Base-by-base conservation (phyloP, 2,329 filamentous ascomycete genomes). In the Teratosphaeria zuluensis region DNA sequence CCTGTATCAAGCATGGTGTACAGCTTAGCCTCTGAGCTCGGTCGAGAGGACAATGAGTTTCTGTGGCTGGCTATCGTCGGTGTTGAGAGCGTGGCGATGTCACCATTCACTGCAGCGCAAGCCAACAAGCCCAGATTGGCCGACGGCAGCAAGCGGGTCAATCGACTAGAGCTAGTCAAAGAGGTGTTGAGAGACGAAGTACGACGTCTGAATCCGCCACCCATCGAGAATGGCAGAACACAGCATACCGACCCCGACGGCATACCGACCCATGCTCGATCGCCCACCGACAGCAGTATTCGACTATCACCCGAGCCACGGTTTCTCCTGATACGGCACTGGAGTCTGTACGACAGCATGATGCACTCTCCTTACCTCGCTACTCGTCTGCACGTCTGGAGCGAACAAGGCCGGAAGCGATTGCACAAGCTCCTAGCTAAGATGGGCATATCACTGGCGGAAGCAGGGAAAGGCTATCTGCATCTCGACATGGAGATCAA, bases 401-500 rank as follows among this genome's bases (percentile, higher is more conserved):
- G 87, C 61, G 94, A 97, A 62, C 83, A 82, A 55, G 94, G 94
- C 2, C 82, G 89, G 56, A 95, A 95, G 72, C 84, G 92, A 56
- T 78, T 99, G 21, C 90, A 96, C 73, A 97, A 97, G 71, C 81
- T 99, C 0, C 81, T 99, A 2, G 94, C 94, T 51, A 99, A 97
- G 74, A 99, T 99, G 92, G 94, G 94, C 33, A 89, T 99, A 58
- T 95, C 90, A 69, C 78, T 97, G 42, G 88, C 87, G 4, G 92
- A 99, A 75, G 96, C 92, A 75, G 92, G 90, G 68, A 94, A 97
- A 74, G 92, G 86, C 70, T 99, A 97, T 71, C 90, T 91, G 0
- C 94, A 99, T 73, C 97, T 99, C 92, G 92, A 97, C 74, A 95
- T 96, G 85, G 87, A 95, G 73, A 78, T 99, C 35, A 99, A 97